Evolutionary conservation across 768 basidiomycete species (phyloP).

Genomic region (Leucocoprinus sp.): DNA sequence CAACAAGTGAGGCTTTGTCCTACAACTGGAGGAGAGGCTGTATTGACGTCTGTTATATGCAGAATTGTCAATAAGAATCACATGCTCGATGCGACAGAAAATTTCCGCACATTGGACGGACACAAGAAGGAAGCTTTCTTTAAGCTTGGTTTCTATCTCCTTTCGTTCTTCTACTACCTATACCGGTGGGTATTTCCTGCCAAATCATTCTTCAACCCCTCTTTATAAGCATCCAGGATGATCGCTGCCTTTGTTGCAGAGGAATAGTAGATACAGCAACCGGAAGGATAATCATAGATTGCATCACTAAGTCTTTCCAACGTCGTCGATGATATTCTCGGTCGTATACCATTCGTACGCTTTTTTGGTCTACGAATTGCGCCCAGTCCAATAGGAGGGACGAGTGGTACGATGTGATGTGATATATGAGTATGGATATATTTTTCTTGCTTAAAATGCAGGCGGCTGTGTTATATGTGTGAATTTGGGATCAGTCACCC

Average conservation of each 20-base stretch:
- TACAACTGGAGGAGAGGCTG: background rate
- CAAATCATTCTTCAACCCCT: background rate
- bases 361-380: background rate
- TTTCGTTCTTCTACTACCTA: constrained; percentile 88
- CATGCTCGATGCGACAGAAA: constrained; percentile 99
- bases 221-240: constrained; percentile 42
- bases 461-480: background rate
- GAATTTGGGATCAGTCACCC: constrained; percentile 11
- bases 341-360: background rate
- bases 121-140: constrained; percentile 96
- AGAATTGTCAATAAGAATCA: constrained; percentile 65
- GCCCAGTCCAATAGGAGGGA: background rate
- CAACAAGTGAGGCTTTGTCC: constrained; percentile 70
- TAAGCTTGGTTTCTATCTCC: constrained; percentile 87
- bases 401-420: constrained; percentile 2
- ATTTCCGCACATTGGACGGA: constrained; percentile 84
- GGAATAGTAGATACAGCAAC: too few species aligned
- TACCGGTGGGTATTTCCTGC: constrained; percentile 54
- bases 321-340: background rate
- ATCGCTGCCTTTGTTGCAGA: constrained; percentile 78
- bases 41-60: background rate
- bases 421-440: background rate
- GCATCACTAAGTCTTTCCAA: background rate
- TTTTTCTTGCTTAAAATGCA: background rate
- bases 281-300: too few species aligned